Conservation (phyloP, 23 red algal genomes). For the Gracilaria vermiculophylla region DNA sequence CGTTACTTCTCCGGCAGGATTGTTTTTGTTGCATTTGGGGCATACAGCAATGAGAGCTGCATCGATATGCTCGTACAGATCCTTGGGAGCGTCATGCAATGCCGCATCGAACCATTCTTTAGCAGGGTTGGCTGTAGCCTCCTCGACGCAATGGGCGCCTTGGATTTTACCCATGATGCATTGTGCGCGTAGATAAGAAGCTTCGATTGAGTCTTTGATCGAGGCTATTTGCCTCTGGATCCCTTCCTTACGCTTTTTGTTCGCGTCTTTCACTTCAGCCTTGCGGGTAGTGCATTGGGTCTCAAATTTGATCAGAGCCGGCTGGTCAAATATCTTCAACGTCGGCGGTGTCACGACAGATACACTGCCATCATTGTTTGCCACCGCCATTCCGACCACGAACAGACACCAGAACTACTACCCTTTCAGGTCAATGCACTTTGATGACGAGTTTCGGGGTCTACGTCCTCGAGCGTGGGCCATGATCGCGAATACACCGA, state of each 20-base stretch:
- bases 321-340: too few relatives aligned
- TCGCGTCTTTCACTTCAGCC: neutral
- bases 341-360: too few relatives aligned
- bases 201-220: neutral
- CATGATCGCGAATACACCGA: too few relatives aligned
- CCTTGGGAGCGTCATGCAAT: neutral
- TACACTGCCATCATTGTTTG: too few relatives aligned
- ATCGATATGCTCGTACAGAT: neutral
- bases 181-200: neutral
- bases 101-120: conserved; percentile 13
- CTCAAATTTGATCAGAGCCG: conserved; percentile 34
- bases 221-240: neutral
- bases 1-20: neutral
- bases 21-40: neutral
- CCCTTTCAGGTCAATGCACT: too few relatives aligned
- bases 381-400: too few relatives aligned
- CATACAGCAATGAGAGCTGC: neutral
- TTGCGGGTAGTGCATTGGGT: neutral
- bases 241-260: neutral
- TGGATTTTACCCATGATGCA: conserved; percentile 27
- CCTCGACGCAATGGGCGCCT: neutral
- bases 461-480: too few relatives aligned
- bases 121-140: conserved; percentile 4
- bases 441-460: too few relatives aligned
- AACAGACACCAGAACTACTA: too few relatives aligned